Evolutionary conservation across 306 rosid species (phyloP), one percentile per base, ranked within the genome.

Genomic region (Malus sylvestris): DNA sequence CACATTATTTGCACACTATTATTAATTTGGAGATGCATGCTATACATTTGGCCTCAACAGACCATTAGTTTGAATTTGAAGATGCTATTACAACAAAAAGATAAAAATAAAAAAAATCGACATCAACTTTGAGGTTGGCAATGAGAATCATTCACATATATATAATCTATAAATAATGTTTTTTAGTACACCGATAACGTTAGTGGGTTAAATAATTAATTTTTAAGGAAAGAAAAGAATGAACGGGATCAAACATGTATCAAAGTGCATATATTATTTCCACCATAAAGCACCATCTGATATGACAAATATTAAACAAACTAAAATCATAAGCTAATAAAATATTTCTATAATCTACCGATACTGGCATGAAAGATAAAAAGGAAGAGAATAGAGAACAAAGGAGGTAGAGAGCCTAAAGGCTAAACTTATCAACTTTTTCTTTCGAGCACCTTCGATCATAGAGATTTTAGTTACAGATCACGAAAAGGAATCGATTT

Each of bases 401-500:
- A 51, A 51, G 55, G 20, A 51, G 20, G 20, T 51, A 20, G 22
- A 55, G 11, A n/a, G 27, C 49, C 35, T 68, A 27, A 27, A 27
- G 27, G 27, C 27, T 27, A 27, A 3, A 18, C 49, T 46, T 4
- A 46, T 51, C 55, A 27, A 12, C 60, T 45, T 70, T 27, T 49
- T 27, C 10, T 8, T 70, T 49, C 60, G 18, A 70, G 35, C 16
- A 70, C 42, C 61, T 16, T 70, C 16, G 13, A 45, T 15, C 14
- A 2, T 18, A 15, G 13, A 25, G 59, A 25, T 15, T 68, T 42
- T 27, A 27, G 29, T 27, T 40, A 38, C 58, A 72, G 46, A 72
- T 27, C 75, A 72, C 62, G 81, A 76, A 76, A 79, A 40, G 81
- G 87, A 79, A 74, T 84, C 61, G 73, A 76, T 65, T 60, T 59